Base-by-base conservation (phyloP, 2,329 filamentous ascomycete genomes). In the Hypoxylon sp. region DNA sequence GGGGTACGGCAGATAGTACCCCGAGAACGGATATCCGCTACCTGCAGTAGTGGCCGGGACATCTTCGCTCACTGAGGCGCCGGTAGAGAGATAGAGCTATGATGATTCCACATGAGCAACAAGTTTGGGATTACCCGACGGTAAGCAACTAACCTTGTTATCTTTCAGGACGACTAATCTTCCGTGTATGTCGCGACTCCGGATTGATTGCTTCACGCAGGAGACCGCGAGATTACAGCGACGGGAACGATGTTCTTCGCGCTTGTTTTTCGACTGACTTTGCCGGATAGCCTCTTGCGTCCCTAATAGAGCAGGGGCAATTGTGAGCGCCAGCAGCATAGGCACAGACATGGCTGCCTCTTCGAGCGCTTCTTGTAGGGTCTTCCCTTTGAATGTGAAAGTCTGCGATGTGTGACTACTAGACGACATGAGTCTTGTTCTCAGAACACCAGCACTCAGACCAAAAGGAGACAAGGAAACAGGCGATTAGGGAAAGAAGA, bases 1-100 rank as follows among this genome's bases (percentile, higher is more conserved):
- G 2, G 83, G 83, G 61, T 85, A 85, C 1, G 83, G 82, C 18
- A 85, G 72, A 62, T 78, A 85, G 65, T 86, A 85, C 21, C 83
- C 83, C 3, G 81, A 77, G 64, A 83, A 85, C 0, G 79, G 78
- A 66, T 85, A 81, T 2, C 81, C 78, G 47, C 73, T 71, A 1
- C 42, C 54, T 60, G 67, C 48, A 68, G 60, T 48, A 64, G 66
- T 41, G 57, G 65, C 27, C 69, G 59, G 48, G 63, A 52, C 63
- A 17, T 67, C 62, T 27, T 66, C 72, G 46, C 70, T 67, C 13
- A 65, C 69, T 27, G 46, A 38, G 8, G 54, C 24, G 33, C 69
- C 73, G 9, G 77, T 80, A 48, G 81, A 81, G 17, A 83, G 77
- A 61, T 80, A 82, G 10, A 83, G 68, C 73, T 78, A 52, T 10